Evolutionary conservation across 2,329 filamentous ascomycete species (phyloP), one percentile per base, ranked within the genome.

Genomic region (Boeremia lycopersici): DNA sequence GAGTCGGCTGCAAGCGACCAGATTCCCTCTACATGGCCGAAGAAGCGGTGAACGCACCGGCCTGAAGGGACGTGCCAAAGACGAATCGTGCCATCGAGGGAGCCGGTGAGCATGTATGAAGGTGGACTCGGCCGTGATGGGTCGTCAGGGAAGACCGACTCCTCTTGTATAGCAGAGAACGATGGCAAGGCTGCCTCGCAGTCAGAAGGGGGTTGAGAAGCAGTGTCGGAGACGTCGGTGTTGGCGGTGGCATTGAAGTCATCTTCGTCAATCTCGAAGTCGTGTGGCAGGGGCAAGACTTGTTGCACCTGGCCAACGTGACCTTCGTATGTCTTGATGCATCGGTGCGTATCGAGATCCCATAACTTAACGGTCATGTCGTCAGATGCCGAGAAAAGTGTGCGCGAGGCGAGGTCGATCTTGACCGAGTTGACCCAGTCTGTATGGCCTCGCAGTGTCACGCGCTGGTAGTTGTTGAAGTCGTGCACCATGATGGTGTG

Each of bases 341-440:
- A 93, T 48, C 84, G 81, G 68, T 88, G 87, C 1, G 89, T 90
- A 70, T 97, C 91, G 31, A 99, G 81, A 68, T 98, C 93, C 93
- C 93, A 97, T 1, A 99, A 81, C 65, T 92, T 91, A 63, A 96
- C 86, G 0, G 90, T 95, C 70, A 91, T 89, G 73, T 99, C 95
- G 71, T 99, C 95, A 0, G 92, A 97, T 1, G 92, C 92, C 0
- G 93, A 96, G 69, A 98, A 89, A 3, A 98, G 83, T 0, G 93
- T 97, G 12, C 91, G 87, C 9, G 91, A 96, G 1, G 84, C 78
- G 0, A 87, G 83, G 73, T 99, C 92, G 33, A 99, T 85, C 62
- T 89, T 89, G 29, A 98, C 93, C n/a, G 90, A 88, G 76, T 99
- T 99, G 67, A 99, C 93, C 90, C 93, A 98, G 73, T 98, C 93